Evolutionary conservation across 2,329 filamentous ascomycete genomes (phyloP).

Genomic region (Emergomyces orientalis): DNA sequence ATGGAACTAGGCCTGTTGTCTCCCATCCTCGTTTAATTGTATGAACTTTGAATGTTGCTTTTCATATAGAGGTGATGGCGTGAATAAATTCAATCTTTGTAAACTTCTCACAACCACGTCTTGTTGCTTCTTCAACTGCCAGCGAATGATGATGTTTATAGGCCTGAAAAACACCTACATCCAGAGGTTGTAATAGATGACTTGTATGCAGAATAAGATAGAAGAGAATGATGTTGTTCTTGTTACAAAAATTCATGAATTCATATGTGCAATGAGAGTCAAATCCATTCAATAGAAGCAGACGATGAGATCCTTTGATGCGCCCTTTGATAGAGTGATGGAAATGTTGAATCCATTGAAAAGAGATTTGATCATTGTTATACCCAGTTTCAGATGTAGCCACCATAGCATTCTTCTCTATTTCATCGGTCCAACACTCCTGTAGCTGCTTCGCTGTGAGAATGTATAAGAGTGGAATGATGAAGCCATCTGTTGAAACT

Average conservation of each 20-base stretch:
- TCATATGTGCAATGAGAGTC: background rate
- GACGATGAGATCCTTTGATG: background rate
- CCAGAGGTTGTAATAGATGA: background rate
- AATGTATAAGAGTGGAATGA: background rate
- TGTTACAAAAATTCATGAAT: background rate
- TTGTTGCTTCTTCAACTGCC: background rate
- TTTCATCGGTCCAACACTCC: background rate
- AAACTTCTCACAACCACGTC: background rate
- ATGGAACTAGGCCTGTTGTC: no score
- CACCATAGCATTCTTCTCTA: background rate
- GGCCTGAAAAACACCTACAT: background rate
- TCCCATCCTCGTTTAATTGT: no score
- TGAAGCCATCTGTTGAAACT: background rate
- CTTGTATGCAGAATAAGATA: background rate
- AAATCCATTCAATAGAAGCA: background rate
- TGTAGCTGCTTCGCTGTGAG: background rate
- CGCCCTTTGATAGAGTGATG: background rate
- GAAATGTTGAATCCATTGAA: background rate
- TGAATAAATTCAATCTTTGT: background rate
- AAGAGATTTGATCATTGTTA: background rate
- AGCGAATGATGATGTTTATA: background rate
- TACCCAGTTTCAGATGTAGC: no score
- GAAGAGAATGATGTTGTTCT: background rate
- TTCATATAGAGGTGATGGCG: background rate
- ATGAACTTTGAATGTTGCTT: no score